phyloP scores from a whole-genome alignment of 2,329 filamentous ascomycete genomes.

The Sphaerulina vaccinii region DNA sequence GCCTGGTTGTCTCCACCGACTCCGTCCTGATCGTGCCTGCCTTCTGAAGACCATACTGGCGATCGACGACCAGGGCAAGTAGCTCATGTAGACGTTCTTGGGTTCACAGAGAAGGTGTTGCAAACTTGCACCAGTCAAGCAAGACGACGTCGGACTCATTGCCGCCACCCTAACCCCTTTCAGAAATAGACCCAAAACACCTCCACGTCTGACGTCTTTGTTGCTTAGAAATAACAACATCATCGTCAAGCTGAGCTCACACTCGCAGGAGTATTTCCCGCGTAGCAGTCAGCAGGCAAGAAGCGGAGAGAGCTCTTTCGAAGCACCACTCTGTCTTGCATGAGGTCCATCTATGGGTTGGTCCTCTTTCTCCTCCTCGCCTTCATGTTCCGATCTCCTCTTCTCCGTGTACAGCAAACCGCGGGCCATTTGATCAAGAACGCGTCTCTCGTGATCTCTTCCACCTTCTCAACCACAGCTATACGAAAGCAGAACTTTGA shows the following conservation, averaged over 20 bases:
- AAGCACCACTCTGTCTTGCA: conserved; percentile 1
- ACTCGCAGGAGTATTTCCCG: background rate
- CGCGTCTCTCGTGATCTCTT: conserved; percentile 16
- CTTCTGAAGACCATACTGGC: no score
- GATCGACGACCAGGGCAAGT: no score
- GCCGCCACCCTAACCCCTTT: no score
- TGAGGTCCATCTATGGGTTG: conserved; percentile 20
- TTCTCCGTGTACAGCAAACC: conserved; percentile 31
- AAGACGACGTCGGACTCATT: no score
- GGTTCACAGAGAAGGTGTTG: no score
- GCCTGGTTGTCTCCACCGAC: no score
- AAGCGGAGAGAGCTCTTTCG: background rate
- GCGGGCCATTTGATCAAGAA: conserved; percentile 25
- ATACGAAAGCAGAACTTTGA: conserved; percentile 6
- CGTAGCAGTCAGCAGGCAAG: background rate
- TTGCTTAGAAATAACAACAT: no score
- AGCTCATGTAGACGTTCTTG: no score
- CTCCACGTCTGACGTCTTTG: background rate
- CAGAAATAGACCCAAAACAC: background rate
- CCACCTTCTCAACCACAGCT: conserved; percentile 17
- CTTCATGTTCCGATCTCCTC: conserved; percentile 31
- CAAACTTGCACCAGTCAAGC: no score
- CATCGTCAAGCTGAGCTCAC: background rate
- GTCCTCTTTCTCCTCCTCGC: conserved; percentile 23
- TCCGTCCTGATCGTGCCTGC: no score